phyloP scores from a whole-genome alignment of 78 protist genomes.

The Dictyostelium firmibasis region DNA sequence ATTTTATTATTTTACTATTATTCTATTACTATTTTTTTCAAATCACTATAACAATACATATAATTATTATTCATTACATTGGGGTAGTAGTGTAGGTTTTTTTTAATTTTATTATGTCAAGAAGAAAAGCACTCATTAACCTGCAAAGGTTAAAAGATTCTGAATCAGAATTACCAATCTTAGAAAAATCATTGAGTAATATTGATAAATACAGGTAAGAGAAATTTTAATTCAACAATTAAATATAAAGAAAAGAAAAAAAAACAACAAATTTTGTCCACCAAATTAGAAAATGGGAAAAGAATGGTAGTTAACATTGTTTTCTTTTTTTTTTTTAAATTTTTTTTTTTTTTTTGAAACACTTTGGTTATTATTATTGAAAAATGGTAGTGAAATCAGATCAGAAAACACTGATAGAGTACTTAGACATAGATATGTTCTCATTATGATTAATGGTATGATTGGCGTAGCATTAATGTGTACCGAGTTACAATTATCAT shows the following conservation, averaged over 20 bases:
- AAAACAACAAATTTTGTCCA: not conserved
- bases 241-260: not conserved
- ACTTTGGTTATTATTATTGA: too few relatives aligned
- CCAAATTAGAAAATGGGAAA: too few relatives aligned
- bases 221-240: not conserved
- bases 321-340: not conserved
- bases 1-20: too few relatives aligned
- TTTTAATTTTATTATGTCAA: constrained; percentile 7
- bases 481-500: constrained; percentile 37
- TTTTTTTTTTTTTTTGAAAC: not conserved
- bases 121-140: constrained; percentile 46
- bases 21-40: not conserved
- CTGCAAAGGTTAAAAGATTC: constrained; percentile 26
- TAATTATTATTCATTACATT: not conserved
- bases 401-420: constrained; percentile 26
- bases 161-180: constrained; percentile 20
- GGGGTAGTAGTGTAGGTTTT: not conserved
- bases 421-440: constrained; percentile 20
- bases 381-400: not conserved
- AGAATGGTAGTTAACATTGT: not conserved
- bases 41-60: not conserved
- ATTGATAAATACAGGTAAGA: not conserved
- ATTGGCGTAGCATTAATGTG: constrained; percentile 49
- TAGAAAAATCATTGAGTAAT: not conserved
- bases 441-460: constrained; percentile 46